Conservation (phyloP, 768 basidiomycete species). For the Trametes maxima region DNA sequence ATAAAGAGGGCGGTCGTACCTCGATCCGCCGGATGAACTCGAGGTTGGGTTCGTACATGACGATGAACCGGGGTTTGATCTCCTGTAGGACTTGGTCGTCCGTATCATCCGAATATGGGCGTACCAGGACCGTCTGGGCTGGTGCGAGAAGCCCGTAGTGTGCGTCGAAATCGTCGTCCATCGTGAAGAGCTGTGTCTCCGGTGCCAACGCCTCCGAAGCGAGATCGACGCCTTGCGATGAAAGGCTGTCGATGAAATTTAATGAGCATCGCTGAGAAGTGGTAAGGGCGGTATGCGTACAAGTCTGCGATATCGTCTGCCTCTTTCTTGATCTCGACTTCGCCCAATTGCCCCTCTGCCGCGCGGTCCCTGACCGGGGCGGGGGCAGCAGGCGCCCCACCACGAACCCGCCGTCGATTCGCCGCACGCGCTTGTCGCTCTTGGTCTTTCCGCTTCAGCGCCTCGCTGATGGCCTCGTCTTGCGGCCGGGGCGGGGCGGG, state of each 20-base stretch:
- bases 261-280: neutral
- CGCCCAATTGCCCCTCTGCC: conserved; percentile 19
- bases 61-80: conserved; percentile 86
- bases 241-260: conserved; percentile 29
- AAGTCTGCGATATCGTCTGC: conserved; percentile 58
- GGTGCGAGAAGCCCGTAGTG: conserved; percentile 79
- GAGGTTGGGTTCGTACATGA: conserved; percentile 94
- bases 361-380: conserved; percentile 1
- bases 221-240: conserved; percentile 23
- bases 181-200: conserved; percentile 25
- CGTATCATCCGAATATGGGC: conserved; percentile 88
- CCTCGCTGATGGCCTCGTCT: conserved; percentile 60
- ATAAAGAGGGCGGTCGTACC: conserved; percentile 44
- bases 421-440: conserved; percentile 59
- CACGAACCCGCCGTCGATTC: conserved; percentile 74
- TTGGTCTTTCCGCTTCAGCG: conserved; percentile 75
- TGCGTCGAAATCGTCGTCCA: conserved; percentile 66
- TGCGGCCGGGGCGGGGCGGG: neutral
- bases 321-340: conserved; percentile 39
- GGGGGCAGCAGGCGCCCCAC: conserved; percentile 53
- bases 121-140: conserved; percentile 80
- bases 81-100: conserved; percentile 90
- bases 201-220: conserved; percentile 8
- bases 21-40: conserved; percentile 93
- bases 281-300: conserved; percentile 44